phyloP scores from a whole-genome alignment of 768 basidiomycete species.

The Boletus pseudopeckii region DNA sequence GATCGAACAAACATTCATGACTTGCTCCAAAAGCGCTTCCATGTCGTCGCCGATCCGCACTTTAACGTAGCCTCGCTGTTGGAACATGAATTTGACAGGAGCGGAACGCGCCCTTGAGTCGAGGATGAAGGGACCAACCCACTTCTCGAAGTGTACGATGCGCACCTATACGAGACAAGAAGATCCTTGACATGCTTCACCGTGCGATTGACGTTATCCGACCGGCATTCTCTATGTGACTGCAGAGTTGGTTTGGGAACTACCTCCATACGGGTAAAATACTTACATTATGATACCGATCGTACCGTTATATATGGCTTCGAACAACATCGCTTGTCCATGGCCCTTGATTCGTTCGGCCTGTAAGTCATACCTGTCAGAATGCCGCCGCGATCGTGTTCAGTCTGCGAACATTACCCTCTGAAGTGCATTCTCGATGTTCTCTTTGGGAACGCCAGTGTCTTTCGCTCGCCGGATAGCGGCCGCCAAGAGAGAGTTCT shows the following conservation, averaged over 20 bases:
- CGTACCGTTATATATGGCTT: constrained; percentile 56
- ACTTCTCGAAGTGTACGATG: not conserved
- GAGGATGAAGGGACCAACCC: not conserved
- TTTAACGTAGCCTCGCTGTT: constrained; percentile 50
- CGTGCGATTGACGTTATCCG: constrained; percentile 65
- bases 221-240: constrained; percentile 50
- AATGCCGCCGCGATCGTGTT: not conserved
- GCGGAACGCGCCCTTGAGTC: constrained; percentile 53
- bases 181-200: constrained; percentile 53
- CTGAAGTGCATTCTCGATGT: constrained; percentile 59
- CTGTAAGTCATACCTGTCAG: constrained; percentile 27
- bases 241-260: constrained; percentile 16
- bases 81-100: constrained; percentile 65
- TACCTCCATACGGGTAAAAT: not conserved
- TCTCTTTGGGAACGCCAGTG: constrained; percentile 63
- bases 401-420: constrained; percentile 36
- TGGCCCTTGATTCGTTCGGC: constrained; percentile 47
- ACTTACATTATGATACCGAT: constrained; percentile 65
- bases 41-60: constrained; percentile 38
- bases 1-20: constrained; percentile 40
- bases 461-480: constrained; percentile 56
- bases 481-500: constrained; percentile 51
- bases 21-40: constrained; percentile 37
- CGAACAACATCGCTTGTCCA: constrained; percentile 53
- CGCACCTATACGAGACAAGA: constrained; percentile 47